These are phyloP conservation scores for Pulveroboletus ravenelii DNA, from an alignment of 768 basidiomycete species.

Conservation along the genomic window DNA sequence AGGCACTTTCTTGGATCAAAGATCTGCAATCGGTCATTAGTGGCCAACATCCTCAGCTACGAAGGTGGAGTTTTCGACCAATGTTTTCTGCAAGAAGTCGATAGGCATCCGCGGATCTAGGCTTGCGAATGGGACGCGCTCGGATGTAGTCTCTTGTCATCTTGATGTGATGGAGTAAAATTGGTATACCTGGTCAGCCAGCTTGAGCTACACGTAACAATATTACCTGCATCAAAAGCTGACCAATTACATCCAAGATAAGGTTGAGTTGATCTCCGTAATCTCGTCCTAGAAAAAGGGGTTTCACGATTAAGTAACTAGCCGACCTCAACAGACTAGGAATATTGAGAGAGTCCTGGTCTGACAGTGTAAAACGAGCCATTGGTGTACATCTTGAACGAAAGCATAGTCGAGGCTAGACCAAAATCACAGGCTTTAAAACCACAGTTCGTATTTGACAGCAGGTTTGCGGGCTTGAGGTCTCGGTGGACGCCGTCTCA, in stretches of 20 bases:
- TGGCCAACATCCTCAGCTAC: conserved; percentile 26
- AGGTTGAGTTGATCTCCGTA: conserved; percentile 80
- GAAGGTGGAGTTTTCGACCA: conserved; percentile 39
- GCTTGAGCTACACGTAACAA: conserved; percentile 21
- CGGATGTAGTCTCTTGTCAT: conserved; percentile 82
- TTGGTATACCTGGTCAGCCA: conserved; percentile 59
- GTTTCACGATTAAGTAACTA: conserved; percentile 72
- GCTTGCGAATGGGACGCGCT: conserved; percentile 78
- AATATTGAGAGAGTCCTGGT: conserved; percentile 1
- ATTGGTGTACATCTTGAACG: conserved; percentile 85
- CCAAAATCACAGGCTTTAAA: conserved; percentile 94
- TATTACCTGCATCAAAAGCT: conserved; percentile 34
- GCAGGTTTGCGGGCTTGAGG: conserved; percentile 80
- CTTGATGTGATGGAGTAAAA: conserved; percentile 86
- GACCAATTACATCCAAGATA: conserved; percentile 84
- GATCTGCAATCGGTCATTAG: conserved; percentile 40
- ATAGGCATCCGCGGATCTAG: conserved; percentile 64
- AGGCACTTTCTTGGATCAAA: conserved; percentile 86
- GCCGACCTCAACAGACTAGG: conserved; percentile 66
- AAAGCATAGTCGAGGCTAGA: conserved; percentile 82
- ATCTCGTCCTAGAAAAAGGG: conserved; percentile 84
- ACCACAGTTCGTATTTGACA: conserved; percentile 88
- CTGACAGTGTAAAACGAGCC: conserved; percentile 4
- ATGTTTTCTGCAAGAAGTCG: conserved; percentile 66
- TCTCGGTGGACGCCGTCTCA: conserved; percentile 74